Percentiles rank a stretch among this genome's conserved stretches.
phyloP scores from a whole-genome alignment of 2,329 filamentous ascomycete species.

The Paecilomyces dactylethromorphus region DNA sequence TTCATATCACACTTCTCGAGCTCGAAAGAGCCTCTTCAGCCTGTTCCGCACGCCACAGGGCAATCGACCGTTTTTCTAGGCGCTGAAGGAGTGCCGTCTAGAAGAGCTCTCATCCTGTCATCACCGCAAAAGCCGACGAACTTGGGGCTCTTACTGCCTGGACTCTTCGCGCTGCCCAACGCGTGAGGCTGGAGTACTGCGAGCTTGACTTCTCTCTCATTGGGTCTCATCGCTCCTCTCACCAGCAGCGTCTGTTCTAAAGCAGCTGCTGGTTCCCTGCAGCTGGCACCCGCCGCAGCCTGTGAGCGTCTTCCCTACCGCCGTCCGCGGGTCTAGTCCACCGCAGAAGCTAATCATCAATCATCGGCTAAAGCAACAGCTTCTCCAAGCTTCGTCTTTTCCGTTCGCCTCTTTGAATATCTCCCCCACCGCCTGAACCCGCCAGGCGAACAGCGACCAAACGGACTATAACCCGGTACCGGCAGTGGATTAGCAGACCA shows the following conservation, averaged over 20 bases:
- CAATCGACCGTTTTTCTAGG: neutral
- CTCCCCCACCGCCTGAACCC: conserved; percentile 1
- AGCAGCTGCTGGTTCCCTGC: conserved; percentile 8
- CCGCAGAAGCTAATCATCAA: conserved; percentile 9
- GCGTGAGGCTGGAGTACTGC: conserved; percentile 30
- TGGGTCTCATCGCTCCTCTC: conserved; percentile 9
- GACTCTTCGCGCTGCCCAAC: conserved; percentile 25
- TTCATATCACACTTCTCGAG: neutral
- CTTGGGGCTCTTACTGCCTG: conserved; percentile 2
- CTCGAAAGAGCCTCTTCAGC: neutral
- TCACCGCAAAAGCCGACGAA: neutral
- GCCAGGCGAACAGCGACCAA: neutral
- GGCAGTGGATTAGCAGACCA: neutral
- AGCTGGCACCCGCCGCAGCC: conserved; percentile 14
- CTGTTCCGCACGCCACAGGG: neutral
- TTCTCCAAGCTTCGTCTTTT: conserved; percentile 1
- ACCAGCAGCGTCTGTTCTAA: conserved; percentile 3
- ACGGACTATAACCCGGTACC: neutral
- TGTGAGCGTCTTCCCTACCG: conserved; percentile 10
- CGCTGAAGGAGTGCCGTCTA: neutral
- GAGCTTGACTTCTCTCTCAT: conserved; percentile 10
- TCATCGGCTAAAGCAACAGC: neutral
- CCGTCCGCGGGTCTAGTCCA: conserved; percentile 6
- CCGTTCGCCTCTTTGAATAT: neutral
- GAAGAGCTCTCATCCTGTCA: neutral